Conservation (phyloP, 2,329 filamentous ascomycete genomes). For the Aspergillus aculeatus region DNA sequence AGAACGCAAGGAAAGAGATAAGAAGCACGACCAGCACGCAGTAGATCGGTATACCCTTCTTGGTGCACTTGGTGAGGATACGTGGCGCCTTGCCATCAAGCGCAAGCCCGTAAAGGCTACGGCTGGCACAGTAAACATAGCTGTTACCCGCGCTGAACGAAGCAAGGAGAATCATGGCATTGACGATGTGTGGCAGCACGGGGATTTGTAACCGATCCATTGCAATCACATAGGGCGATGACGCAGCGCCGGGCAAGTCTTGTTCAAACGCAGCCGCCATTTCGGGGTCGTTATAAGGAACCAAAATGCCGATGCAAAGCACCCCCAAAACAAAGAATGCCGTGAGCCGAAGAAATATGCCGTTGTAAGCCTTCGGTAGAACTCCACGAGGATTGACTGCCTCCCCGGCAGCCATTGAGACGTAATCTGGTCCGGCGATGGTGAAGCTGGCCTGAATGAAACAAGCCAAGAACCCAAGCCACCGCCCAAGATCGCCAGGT, state of each 20-base stretch:
- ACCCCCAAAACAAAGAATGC: slow-evolving; percentile 74
- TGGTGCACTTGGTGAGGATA: slow-evolving; percentile 64
- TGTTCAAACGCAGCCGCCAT: slow-evolving; percentile 61
- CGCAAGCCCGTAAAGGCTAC: slow-evolving; percentile 67
- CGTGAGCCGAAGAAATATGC: slow-evolving; percentile 75
- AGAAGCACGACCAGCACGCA: slow-evolving; percentile 65
- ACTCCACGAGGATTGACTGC: slow-evolving; percentile 67
- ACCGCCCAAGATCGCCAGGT: slow-evolving; percentile 65
- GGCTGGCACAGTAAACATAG: slow-evolving; percentile 66
- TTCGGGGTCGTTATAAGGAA: slow-evolving; percentile 65
- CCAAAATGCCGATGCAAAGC: slow-evolving; percentile 68
- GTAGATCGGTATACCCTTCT: slow-evolving; percentile 69
- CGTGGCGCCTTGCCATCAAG: slow-evolving; percentile 68
- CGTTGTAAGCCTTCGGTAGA: slow-evolving; percentile 72
- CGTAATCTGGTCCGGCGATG: slow-evolving; percentile 67
- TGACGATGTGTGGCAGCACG: slow-evolving; percentile 68
- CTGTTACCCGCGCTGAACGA: slow-evolving; percentile 69
- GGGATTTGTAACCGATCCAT: slow-evolving; percentile 66
- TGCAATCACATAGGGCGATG: slow-evolving; percentile 66
- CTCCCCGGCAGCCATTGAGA: slow-evolving; percentile 65
- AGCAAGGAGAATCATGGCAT: slow-evolving; percentile 68
- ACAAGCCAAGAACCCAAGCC: slow-evolving; percentile 73
- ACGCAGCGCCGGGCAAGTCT: slow-evolving; percentile 64
- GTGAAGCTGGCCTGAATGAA: slow-evolving; percentile 70
- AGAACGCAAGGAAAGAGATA: slow-evolving; percentile 69